Conservation (phyloP, 441 rosid species). For the Gossypium gossypioides region DNA sequence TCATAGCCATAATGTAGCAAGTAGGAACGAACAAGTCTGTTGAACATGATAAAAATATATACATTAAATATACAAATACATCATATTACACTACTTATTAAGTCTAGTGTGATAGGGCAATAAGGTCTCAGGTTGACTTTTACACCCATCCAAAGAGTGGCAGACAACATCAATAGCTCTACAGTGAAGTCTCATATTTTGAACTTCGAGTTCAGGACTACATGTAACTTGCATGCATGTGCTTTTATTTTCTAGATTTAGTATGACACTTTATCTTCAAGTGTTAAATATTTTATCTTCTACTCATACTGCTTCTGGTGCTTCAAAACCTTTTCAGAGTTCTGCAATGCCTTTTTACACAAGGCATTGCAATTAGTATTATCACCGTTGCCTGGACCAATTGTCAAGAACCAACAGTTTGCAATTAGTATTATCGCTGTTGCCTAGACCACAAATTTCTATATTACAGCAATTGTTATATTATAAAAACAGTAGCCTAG, state of each 20-base stretch:
- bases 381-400: not conserved
- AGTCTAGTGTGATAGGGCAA: not conserved
- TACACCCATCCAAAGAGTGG: not conserved
- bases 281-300: not conserved
- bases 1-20: conserved; percentile 84
- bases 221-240: not conserved
- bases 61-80: not conserved
- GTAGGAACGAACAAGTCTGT: conserved; percentile 83
- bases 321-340: not conserved
- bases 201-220: not conserved
- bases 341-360: not conserved
- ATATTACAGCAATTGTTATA: not conserved
- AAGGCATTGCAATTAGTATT: not conserved
- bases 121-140: not conserved
- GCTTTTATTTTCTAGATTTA: not conserved
- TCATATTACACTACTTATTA: not conserved
- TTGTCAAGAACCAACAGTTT: not conserved
- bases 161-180: not conserved
- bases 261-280: not conserved
- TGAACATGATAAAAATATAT: conserved; percentile 14
- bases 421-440: not conserved
- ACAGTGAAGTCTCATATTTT: not conserved
- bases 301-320: not conserved
- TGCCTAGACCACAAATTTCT: not conserved
- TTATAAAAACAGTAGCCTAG: not conserved